These are phyloP conservation scores for Phyllachora maydis DNA, from an alignment of 2,329 filamentous ascomycete genomes.

Conservation along the genomic window DNA sequence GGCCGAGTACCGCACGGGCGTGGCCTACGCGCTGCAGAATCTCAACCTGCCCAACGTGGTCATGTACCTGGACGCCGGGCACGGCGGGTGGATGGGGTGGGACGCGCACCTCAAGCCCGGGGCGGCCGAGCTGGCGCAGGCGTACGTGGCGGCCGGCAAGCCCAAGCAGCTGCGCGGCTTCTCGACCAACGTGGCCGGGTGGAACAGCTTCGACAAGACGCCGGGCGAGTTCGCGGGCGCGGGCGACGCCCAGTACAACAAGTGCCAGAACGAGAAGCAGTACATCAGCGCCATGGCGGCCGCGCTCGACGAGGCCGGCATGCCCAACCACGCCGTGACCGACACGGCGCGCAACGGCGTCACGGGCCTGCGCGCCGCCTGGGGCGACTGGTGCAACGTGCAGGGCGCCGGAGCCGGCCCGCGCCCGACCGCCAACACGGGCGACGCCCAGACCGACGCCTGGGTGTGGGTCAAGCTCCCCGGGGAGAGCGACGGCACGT, in stretches of 20 bases:
- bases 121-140: constrained; percentile 16
- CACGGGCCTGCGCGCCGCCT: constrained; percentile 18
- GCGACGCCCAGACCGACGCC: constrained; percentile 32
- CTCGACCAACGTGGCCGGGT: constrained; percentile 18
- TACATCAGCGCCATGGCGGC: constrained; percentile 19
- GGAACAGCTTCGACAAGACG: constrained; percentile 16
- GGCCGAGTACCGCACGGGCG: constrained; percentile 29
- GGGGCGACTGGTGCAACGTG: constrained; percentile 31
- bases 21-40: constrained; percentile 30
- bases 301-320: constrained; percentile 15
- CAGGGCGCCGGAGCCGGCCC: constrained; percentile 37
- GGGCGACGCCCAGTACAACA: constrained; percentile 18
- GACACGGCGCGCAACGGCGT: constrained; percentile 19
- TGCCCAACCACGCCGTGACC: constrained; percentile 20
- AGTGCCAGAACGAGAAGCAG: constrained; percentile 18
- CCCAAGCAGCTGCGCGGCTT: constrained; percentile 16
- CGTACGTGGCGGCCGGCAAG: constrained; percentile 15
- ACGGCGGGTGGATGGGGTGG: constrained; percentile 46
- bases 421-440: constrained; percentile 34
- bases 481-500: constrained; percentile 24
- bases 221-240: constrained; percentile 19
- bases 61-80: constrained; percentile 43
- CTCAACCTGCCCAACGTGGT: constrained; percentile 39
- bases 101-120: constrained; percentile 26
- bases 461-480: constrained; percentile 50